A percentile compares a stretch with the other conserved stretches of the same genome.
These are phyloP conservation scores for Ceratocystis harringtonii DNA, from an alignment of 2,329 filamentous ascomycete genomes.

Conservation along the genomic window DNA sequence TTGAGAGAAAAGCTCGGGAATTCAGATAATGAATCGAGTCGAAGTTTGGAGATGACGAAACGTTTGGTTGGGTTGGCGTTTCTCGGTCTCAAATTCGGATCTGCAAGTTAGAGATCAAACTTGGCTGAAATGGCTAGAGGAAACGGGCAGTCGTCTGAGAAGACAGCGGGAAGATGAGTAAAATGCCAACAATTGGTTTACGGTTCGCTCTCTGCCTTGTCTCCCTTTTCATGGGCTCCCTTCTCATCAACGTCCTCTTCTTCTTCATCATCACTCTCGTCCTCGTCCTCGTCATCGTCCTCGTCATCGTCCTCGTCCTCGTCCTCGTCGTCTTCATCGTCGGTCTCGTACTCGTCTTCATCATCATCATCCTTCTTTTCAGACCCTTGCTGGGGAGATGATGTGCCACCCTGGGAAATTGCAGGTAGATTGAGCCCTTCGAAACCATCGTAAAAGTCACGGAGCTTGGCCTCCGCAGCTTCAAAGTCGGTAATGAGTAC, in stretches of 20 bases:
- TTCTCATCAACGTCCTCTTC: constrained; percentile 7
- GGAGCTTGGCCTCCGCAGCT: constrained; percentile 56
- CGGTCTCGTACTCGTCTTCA: constrained; percentile 8
- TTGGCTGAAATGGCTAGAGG: neutral
- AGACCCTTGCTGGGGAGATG: constrained; percentile 11
- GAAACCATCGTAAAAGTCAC: constrained; percentile 41
- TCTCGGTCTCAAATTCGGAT: neutral
- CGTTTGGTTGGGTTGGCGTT: neutral
- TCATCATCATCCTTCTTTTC: constrained; percentile 12
- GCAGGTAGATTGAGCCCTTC: neutral
- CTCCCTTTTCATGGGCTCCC: neutral
- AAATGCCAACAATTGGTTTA: neutral
- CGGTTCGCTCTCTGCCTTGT: neutral
- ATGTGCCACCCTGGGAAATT: neutral
- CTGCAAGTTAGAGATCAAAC: neutral
- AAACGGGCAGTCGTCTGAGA: neutral
- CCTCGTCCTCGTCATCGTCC: constrained; percentile 14
- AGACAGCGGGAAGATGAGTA: neutral
- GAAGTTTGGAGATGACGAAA: neutral
- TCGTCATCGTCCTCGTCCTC: constrained; percentile 10
- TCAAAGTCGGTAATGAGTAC: constrained; percentile 63
- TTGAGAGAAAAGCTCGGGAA: neutral
- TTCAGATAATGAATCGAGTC: neutral
- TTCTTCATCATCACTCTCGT: constrained; percentile 12
- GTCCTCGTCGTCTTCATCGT: constrained; percentile 9